Conservation (phyloP, 306 rosid species). For the Ziziphus jujuba region DNA sequence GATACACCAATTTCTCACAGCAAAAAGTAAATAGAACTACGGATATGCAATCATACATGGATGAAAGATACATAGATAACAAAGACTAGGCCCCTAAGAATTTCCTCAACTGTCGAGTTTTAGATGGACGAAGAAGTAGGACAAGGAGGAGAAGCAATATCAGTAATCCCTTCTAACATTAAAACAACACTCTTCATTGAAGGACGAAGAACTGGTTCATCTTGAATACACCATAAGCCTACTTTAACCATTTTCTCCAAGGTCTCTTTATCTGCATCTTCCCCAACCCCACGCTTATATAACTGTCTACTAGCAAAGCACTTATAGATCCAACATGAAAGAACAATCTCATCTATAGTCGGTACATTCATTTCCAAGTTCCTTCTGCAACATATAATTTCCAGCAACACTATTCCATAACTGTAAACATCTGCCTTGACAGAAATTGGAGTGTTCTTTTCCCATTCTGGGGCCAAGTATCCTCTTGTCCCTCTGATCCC, state of each 20-base stretch:
- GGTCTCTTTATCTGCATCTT: slow-evolving; percentile 19
- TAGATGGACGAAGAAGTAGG: slow-evolving; percentile 3
- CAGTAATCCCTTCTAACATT: slow-evolving; percentile 28
- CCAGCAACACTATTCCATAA: slow-evolving; percentile 21
- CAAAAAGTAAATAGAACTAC: no score
- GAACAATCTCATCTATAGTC: background rate
- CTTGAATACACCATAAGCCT: slow-evolving; percentile 24
- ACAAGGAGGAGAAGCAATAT: slow-evolving; percentile 15
- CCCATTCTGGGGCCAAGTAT: slow-evolving; percentile 22
- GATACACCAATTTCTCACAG: no score
- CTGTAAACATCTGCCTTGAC: slow-evolving; percentile 18
- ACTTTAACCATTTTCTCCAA: slow-evolving; percentile 20
- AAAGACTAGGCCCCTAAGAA: no score
- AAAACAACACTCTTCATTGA: slow-evolving; percentile 20
- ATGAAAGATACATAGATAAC: no score
- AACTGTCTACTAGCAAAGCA: slow-evolving; percentile 22
- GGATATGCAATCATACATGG: no score
- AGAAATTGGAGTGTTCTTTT: slow-evolving; percentile 19
- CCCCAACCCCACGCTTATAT: slow-evolving; percentile 7
- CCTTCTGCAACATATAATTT: slow-evolving; percentile 11
- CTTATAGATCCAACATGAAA: slow-evolving; percentile 14
- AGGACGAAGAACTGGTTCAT: slow-evolving; percentile 26
- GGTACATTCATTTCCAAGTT: slow-evolving; percentile 11
- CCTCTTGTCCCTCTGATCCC: slow-evolving; percentile 8
- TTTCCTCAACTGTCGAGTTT: no score